Evolutionary conservation across 768 basidiomycete species (phyloP), one percentile per base, ranked within the genome.

Genomic region (Mycena vitilis): DNA sequence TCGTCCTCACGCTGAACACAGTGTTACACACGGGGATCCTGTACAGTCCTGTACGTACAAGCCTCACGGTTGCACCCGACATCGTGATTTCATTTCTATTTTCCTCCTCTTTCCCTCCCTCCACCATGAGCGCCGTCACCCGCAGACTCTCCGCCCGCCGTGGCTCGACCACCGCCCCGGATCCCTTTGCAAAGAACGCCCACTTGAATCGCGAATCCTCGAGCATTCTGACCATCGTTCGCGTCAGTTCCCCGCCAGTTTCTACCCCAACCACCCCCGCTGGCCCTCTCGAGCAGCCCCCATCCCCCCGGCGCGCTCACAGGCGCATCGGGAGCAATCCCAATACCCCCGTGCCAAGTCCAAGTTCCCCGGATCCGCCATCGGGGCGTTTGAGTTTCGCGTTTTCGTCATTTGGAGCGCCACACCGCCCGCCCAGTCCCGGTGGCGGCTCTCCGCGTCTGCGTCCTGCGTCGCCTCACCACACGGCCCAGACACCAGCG

Each of bases 201-300:
- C 75, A 80, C 13, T 71, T 89, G 47, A 80, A 81, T 63, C 82
- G 89, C 67, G 83, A 86, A 2, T 85, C 88, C 0, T 88, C 87
- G 30, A 89, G 87, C 77, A 88, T 82, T 5, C 82, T 94, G 47
- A 93, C 92, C 58, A 94, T 95, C 79, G 90, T 94, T 30, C 90
- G 91, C 62, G 89, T 93, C 59, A 78, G 75, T 69, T 73, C 67
- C 37, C 76, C 73, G 44, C 75, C 74, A 23, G 73, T 25, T 18
- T 30, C 77, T 55, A 75, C 76, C 69, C 75, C 81, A 68, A 49
- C 76, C 65, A 60, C 79, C 74, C 60, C 76, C 56, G 36, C 76
- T 70, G 56, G 51, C 76, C 63, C 73, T 68, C 30, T 72, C 71
- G 68, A 74, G 62, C 57, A 49, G 57, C 53, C 76, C 71, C 73